These are phyloP conservation scores for Pestalotiopsis sp. DNA, from an alignment of 2,329 filamentous ascomycete species.

Conservation along the genomic window DNA sequence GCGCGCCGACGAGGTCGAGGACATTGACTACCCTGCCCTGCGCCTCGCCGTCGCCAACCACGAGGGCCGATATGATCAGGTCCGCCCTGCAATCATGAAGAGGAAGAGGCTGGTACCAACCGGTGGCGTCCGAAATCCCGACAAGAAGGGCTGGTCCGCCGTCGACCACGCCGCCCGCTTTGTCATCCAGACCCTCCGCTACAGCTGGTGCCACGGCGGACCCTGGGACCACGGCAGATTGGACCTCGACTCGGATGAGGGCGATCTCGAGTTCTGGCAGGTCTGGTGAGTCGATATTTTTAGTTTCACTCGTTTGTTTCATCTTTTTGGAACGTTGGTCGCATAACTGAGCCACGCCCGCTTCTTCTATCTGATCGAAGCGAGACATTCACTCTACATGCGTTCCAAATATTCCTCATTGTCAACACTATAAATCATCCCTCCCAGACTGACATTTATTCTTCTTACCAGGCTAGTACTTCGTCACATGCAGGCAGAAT, in stretches of 20 bases:
- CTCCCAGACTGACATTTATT: background rate
- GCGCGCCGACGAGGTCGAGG: constrained; percentile 16
- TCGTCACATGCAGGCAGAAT: constrained; percentile 29
- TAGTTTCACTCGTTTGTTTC: background rate
- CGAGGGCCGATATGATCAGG: constrained; percentile 12
- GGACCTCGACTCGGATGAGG: constrained; percentile 20
- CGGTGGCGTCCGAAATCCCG: constrained; percentile 13
- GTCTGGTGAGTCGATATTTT: constrained; percentile 21
- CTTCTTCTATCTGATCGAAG: no score
- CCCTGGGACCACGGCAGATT: constrained; percentile 20
- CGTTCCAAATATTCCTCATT: no score
- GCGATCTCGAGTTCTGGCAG: constrained; percentile 29
- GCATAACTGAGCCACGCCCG: background rate
- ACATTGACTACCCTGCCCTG: constrained; percentile 24
- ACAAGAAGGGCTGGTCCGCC: constrained; percentile 25
- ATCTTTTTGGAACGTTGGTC: no score
- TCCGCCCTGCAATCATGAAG: no score
- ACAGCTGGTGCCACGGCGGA: constrained; percentile 29
- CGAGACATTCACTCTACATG: no score
- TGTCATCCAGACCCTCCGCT: constrained; percentile 26
- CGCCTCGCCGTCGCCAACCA: constrained; percentile 18
- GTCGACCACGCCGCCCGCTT: constrained; percentile 31
- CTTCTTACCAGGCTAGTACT: constrained; percentile 20
- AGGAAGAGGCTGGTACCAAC: background rate
- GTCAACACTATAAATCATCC: background rate